Evolutionary conservation across 257 asterid genomes (phyloP), one percentile per base, ranked within the genome.

Genomic region (Cordia subcordata): DNA sequence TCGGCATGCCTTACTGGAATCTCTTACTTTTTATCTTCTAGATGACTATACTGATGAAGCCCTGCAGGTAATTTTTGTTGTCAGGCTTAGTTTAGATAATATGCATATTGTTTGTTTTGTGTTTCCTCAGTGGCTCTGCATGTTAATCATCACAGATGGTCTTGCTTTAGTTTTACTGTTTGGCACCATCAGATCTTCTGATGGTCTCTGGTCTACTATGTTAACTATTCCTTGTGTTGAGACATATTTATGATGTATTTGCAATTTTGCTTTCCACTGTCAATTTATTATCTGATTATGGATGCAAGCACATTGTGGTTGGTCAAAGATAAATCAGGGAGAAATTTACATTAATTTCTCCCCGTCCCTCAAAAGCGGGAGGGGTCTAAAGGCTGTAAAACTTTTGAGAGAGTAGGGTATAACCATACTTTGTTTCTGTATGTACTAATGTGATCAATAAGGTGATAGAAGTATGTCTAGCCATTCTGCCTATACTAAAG

Each of bases 11-110:
- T 76, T 92, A 73, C 70, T 92, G 83, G 99, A 92, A 72, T 92
- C 97, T 56, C 79, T 70, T 72, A 80, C 74, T 37, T 92, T 88
- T 74, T 92, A 82, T 79, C 91, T 92, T 63, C 68, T 89, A 71
- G 99, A 92, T 82, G 99, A 92, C 78, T 82, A 82, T 71, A 85
- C 82, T 58, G 89, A 81, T 67, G 85, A 65, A 66, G 95, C 96
- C 66, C 61, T 92, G 72, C 63, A 84, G 99, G 99, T 92, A 75
- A 69, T 13, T 49, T 68, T 18, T 40, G 17, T 53, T 23, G 33
- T 37, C 32, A 18, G 12, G 44, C 13, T 53, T 22, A 53, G n/a
- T 53, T 13, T 53, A 53, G 33, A 52, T 4, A 18, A 20, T 1
- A 21, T 49, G 8, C 54, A 49, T 8, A 5, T n/a, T 49, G 21